phyloP scores from a whole-genome alignment of 768 basidiomycete species.

The Boletales sp. region DNA sequence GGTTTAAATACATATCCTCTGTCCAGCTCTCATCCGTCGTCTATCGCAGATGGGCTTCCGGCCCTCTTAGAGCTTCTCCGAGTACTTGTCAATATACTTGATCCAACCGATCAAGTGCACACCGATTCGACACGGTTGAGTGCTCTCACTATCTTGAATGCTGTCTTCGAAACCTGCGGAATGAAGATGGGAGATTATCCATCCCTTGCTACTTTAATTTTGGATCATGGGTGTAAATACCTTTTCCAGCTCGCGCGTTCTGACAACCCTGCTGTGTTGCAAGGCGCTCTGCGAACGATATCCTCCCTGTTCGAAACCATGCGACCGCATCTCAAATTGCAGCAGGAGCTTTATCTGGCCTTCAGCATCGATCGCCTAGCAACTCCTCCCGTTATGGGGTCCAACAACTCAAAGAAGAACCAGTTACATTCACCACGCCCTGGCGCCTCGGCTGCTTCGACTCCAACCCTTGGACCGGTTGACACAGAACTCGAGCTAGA shows the following conservation, averaged over 20 bases:
- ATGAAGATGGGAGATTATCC: conserved; percentile 70
- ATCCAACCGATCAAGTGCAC: conserved; percentile 91
- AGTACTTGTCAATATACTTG: conserved; percentile 91
- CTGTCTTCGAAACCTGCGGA: conserved; percentile 84
- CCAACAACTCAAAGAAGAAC: conserved; percentile 29
- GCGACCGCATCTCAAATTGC: conserved; percentile 82
- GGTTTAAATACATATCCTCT: conserved; percentile 1
- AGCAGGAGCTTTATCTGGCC: conserved; percentile 92
- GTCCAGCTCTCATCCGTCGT: background rate
- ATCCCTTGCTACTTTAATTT: conserved; percentile 69
- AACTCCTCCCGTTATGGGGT: conserved; percentile 40
- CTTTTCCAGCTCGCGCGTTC: conserved; percentile 96
- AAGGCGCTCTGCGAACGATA: conserved; percentile 78
- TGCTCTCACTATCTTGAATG: conserved; percentile 82
- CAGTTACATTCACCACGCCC: conserved; percentile 47
- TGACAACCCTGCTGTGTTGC: conserved; percentile 76
- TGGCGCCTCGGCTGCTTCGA: conserved; percentile 45
- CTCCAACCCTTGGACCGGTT: conserved; percentile 40
- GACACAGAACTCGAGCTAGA: conserved; percentile 43
- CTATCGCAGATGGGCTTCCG: conserved; percentile 72
- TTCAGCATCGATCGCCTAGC: conserved; percentile 92
- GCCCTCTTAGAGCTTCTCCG: conserved; percentile 90
- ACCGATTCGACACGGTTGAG: conserved; percentile 93
- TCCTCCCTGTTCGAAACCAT: conserved; percentile 87
- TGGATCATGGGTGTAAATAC: conserved; percentile 92